Conservation (phyloP, 1,284 basidiomycete genomes). For the Cryptococcus jaspeensis region DNA sequence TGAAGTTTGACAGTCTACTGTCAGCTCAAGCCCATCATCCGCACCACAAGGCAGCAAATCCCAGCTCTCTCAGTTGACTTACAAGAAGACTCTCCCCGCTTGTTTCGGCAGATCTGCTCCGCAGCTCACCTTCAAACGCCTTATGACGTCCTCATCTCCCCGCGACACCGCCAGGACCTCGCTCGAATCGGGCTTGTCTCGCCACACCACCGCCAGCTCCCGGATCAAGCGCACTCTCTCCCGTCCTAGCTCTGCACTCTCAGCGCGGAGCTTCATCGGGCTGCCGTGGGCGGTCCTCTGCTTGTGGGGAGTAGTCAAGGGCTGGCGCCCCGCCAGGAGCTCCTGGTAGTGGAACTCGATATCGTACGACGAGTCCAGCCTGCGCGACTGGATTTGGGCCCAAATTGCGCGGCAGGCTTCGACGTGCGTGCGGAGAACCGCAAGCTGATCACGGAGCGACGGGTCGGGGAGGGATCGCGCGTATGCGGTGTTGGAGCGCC, state of each 20-base stretch:
- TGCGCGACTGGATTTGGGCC: background rate
- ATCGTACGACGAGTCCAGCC: background rate
- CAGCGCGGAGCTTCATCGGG: constrained; percentile 5
- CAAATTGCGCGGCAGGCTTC: constrained; percentile 4
- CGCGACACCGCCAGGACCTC: constrained; percentile 15
- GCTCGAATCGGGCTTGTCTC: constrained; percentile 2
- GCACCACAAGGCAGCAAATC: background rate
- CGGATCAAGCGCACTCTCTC: constrained; percentile 17
- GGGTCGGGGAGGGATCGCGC: constrained; percentile 1
- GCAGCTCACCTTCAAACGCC: constrained; percentile 23
- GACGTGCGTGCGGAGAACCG: constrained; percentile 4
- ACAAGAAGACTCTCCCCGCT: background rate
- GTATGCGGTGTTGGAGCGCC: background rate
- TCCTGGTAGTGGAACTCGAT: constrained; percentile 1
- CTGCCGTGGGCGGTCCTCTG: constrained; percentile 1
- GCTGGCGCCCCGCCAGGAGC: background rate
- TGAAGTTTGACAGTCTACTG: constrained; percentile 11
- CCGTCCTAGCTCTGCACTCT: background rate
- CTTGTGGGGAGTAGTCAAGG: background rate
- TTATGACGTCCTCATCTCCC: constrained; percentile 5
- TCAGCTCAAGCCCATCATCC: background rate
- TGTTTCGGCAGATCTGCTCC: constrained; percentile 6
- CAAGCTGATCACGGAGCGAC: background rate
- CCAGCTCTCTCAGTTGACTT: background rate
- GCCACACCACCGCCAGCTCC: constrained; percentile 30